Percentiles rank a stretch among this genome's conserved stretches.
Evolutionary conservation across 352 stramenopile genomes (phyloP).

Genomic region (Elongisporangium undulatum): DNA sequence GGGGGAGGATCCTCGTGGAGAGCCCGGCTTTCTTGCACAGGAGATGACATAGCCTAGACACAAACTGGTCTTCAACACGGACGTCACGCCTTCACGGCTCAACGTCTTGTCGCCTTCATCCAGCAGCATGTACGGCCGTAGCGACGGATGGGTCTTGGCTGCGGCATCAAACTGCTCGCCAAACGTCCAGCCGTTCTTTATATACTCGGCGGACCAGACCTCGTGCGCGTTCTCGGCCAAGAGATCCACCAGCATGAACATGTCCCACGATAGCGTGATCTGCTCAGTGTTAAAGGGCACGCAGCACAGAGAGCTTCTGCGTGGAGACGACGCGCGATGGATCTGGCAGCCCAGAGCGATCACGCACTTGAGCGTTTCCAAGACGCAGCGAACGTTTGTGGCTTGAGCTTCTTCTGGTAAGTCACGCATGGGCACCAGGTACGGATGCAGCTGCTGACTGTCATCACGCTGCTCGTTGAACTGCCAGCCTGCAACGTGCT

Average conservation of each 20-base stretch:
- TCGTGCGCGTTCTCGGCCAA: conserved; percentile 70
- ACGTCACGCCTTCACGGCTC: conserved; percentile 37
- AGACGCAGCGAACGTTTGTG: conserved; percentile 41
- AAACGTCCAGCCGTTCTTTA: conserved; percentile 31
- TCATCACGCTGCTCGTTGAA: conserved; percentile 36
- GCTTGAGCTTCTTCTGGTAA: conserved; percentile 25
- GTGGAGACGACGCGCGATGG: conserved; percentile 1
- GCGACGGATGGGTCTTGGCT: conserved; percentile 42
- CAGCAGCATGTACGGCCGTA: conserved; percentile 57
- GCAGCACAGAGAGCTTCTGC: background rate
- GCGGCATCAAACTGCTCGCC: conserved; percentile 33
- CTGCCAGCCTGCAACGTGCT: conserved; percentile 40
- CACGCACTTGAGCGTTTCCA: conserved; percentile 59
- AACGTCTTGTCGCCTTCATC: conserved; percentile 46
- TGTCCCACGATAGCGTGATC: conserved; percentile 47
- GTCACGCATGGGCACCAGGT: conserved; percentile 44
- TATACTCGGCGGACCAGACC: conserved; percentile 54
- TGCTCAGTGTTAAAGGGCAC: conserved; percentile 26
- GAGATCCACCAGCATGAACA: conserved; percentile 63
- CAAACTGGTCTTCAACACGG: conserved; percentile 50
- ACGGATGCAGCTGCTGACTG: conserved; percentile 33
- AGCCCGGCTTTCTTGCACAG: conserved; percentile 9
- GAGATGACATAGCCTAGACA: conserved; percentile 45
- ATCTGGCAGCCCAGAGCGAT: conserved; percentile 48
- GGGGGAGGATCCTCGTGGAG: background rate